phyloP scores from a whole-genome alignment of 805 yeast species.

The Lachancea nothofagi region DNA sequence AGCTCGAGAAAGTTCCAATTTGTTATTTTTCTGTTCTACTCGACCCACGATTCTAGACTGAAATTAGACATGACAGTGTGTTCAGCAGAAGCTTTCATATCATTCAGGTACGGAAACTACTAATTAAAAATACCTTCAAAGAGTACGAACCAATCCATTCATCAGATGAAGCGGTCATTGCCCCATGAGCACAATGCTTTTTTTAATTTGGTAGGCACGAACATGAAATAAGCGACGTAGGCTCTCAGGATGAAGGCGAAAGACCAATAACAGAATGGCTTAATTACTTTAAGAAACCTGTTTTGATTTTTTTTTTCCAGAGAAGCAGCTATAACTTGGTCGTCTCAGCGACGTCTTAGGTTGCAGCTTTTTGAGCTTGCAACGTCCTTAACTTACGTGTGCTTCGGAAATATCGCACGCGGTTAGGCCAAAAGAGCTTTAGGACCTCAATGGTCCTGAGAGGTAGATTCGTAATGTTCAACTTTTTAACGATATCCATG shows the following conservation, averaged over 20 bases:
- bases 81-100: background rate
- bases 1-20: slow-evolving; percentile 5
- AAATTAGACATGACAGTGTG: background rate
- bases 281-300: background rate
- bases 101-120: background rate
- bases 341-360: slow-evolving; percentile 5
- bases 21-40: slow-evolving; percentile 7
- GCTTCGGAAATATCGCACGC: slow-evolving; percentile 2
- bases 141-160: background rate
- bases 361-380: slow-evolving; percentile 8
- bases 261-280: background rate
- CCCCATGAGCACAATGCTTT: too few relatives aligned
- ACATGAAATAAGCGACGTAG: too few relatives aligned
- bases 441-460: slow-evolving; percentile 3
- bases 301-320: background rate
- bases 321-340: slow-evolving; percentile 7
- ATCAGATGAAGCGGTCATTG: background rate
- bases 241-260: background rate
- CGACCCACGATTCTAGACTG: slow-evolving; percentile 8
- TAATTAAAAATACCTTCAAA: slow-evolving; percentile 6
- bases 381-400: slow-evolving; percentile 6
- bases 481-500: slow-evolving; percentile 1
- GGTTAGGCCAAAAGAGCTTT: slow-evolving; percentile 9
- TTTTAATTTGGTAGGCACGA: too few relatives aligned
- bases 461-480: slow-evolving; percentile 6